Conservation (phyloP, 495 filamentous ascomycete species). For the Podospora tetraspora region DNA sequence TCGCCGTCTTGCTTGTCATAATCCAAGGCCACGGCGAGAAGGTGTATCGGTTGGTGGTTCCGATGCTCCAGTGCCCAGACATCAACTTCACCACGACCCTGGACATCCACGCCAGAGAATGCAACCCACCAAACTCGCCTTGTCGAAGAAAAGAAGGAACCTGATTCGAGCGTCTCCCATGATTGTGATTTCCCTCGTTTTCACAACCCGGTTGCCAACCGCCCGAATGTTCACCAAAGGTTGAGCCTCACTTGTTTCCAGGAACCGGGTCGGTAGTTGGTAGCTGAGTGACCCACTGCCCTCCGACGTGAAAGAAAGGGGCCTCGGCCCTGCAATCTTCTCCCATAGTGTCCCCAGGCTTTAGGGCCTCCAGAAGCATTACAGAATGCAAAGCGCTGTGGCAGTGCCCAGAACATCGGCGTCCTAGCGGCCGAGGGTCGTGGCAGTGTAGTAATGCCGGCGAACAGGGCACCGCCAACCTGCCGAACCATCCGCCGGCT, state of each 20-base stretch:
- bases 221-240: neutral
- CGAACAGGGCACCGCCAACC: neutral
- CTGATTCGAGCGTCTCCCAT: neutral
- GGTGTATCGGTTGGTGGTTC: neutral
- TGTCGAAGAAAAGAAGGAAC: neutral
- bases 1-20: neutral
- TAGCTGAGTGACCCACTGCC: neutral
- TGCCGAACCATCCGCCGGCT: slow-evolving; percentile 12
- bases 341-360: neutral
- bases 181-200: neutral
- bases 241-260: neutral
- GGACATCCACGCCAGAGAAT: neutral
- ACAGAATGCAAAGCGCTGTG: neutral
- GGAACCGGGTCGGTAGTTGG: neutral
- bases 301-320: slow-evolving; percentile 18
- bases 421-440: neutral
- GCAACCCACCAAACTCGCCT: neutral
- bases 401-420: neutral
- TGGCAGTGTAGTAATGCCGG: slow-evolving; percentile 5
- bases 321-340: slow-evolving; percentile 11
- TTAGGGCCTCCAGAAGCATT: neutral
- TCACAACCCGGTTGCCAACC: neutral
- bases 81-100: neutral
- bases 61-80: neutral
- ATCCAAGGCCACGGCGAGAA: neutral